phyloP scores from a whole-genome alignment of 1,284 basidiomycete species.

The Limonomyces culmigenus region DNA sequence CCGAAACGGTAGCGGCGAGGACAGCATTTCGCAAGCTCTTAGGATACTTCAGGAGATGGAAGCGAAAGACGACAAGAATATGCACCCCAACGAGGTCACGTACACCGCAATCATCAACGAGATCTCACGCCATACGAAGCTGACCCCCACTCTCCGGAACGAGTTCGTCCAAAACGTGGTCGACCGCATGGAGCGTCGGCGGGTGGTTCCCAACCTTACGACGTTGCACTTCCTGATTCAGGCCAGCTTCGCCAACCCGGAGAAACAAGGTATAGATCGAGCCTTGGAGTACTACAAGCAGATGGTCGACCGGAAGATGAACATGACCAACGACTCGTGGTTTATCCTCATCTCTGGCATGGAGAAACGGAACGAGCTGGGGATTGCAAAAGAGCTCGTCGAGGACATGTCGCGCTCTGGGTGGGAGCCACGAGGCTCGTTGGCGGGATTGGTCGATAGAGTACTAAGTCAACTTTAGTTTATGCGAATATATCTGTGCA shows the following conservation, averaged over 20 bases:
- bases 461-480: too few relatives aligned
- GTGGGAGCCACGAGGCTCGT: slow-evolving; percentile 18
- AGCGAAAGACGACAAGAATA: slow-evolving; percentile 23
- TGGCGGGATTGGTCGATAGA: slow-evolving; percentile 20
- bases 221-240: slow-evolving; percentile 66
- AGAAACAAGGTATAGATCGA: slow-evolving; percentile 27
- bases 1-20: slow-evolving; percentile 27
- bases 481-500: too few relatives aligned
- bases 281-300: slow-evolving; percentile 48
- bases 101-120: slow-evolving; percentile 54
- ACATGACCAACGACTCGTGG: slow-evolving; percentile 52
- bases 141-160: slow-evolving; percentile 22
- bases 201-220: slow-evolving; percentile 34
- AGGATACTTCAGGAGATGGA: slow-evolving; percentile 59
- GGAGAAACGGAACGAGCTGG: slow-evolving; percentile 33
- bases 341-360: slow-evolving; percentile 54
- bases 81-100: slow-evolving; percentile 52
- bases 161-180: slow-evolving; percentile 33
- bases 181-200: slow-evolving; percentile 37
- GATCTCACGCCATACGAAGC: slow-evolving; percentile 34
- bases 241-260: slow-evolving; percentile 35
- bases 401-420: slow-evolving; percentile 33
- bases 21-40: slow-evolving; percentile 44
- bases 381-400: slow-evolving; percentile 38
- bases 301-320: slow-evolving; percentile 36